Evolutionary conservation across 2,329 filamentous ascomycete species (phyloP).

Genomic region (Aureobasidium musti): DNA sequence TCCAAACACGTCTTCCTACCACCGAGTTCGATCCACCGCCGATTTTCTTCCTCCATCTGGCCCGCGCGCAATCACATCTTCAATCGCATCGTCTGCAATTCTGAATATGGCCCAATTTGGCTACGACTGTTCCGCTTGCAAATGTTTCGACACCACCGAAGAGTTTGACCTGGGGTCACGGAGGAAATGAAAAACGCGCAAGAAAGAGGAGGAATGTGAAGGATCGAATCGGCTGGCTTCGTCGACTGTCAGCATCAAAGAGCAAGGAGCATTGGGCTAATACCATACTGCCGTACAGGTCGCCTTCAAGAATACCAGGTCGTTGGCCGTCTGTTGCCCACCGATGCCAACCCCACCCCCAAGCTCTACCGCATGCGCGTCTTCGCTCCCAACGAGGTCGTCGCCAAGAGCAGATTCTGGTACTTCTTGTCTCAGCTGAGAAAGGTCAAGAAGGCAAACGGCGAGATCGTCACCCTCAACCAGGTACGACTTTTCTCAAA

Average conservation of each 20-base stretch:
- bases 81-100: slow-evolving; percentile 18
- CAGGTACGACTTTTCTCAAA: slow-evolving; percentile 63
- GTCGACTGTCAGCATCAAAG: slow-evolving; percentile 28
- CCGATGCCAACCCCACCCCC: slow-evolving; percentile 93
- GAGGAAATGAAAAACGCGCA: slow-evolving; percentile 1
- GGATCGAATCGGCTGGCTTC: slow-evolving; percentile 16
- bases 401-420: slow-evolving; percentile 99
- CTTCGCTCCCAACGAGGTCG: slow-evolving; percentile 95
- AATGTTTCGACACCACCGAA: background rate
- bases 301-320: slow-evolving; percentile 99
- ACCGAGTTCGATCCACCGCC: slow-evolving; percentile 18
- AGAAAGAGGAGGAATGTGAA: slow-evolving; percentile 19
- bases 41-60: slow-evolving; percentile 9
- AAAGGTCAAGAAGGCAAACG: slow-evolving; percentile 99
- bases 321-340: slow-evolving; percentile 98
- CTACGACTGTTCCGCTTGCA: slow-evolving; percentile 21
- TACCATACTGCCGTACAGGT: slow-evolving; percentile 61
- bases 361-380: slow-evolving; percentile 99
- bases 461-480: slow-evolving; percentile 98
- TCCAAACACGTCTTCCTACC: slow-evolving; percentile 13
- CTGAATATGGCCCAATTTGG: slow-evolving; percentile 18
- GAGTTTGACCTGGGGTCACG: background rate
- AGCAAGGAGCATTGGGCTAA: slow-evolving; percentile 37
- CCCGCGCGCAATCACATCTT: slow-evolving; percentile 16
- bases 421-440: slow-evolving; percentile 99